Percentiles rank a stretch among this genome's conserved stretches.
Evolutionary conservation across 192 early-diverging fungal species (phyloP).

Genomic region (Umbelopsis sp.): DNA sequence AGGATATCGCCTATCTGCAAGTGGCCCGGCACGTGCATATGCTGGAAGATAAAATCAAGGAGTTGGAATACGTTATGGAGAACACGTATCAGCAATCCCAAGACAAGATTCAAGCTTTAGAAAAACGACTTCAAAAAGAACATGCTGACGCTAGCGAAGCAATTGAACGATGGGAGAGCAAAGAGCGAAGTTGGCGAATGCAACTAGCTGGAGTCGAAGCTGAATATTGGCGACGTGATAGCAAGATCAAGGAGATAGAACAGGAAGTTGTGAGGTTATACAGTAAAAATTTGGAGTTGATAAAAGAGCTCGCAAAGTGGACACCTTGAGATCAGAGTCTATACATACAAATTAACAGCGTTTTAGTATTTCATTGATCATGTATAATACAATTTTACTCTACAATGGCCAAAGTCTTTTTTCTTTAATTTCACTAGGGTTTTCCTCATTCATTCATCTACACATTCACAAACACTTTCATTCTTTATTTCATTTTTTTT

Average conservation of each 20-base stretch:
- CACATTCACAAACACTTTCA: background rate
- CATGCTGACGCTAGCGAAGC: background rate
- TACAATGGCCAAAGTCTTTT: no score
- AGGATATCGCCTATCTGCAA: slow-evolving; percentile 19
- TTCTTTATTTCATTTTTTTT: no score
- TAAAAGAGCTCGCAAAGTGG: slow-evolving; percentile 19
- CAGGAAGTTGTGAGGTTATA: slow-evolving; percentile 13
- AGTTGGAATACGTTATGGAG: slow-evolving; percentile 4
- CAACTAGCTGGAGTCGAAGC: slow-evolving; percentile 16
- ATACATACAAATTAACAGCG: background rate
- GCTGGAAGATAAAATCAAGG: slow-evolving; percentile 18
- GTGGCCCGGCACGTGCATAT: background rate
- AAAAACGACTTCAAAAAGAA: slow-evolving; percentile 4
- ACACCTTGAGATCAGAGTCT: background rate
- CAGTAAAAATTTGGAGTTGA: slow-evolving; percentile 18
- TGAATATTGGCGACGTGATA: slow-evolving; percentile 18
- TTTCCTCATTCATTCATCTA: background rate
- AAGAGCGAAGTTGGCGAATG: slow-evolving; percentile 16
- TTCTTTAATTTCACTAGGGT: background rate
- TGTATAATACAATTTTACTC: background rate
- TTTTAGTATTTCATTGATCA: background rate
- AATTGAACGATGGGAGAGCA: background rate
- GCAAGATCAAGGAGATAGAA: slow-evolving; percentile 23
- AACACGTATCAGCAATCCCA: background rate
- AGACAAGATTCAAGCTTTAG: background rate